These are phyloP conservation scores for Salvia hispanica DNA, from an alignment of 257 asterid species.

Conservation along the genomic window DNA sequence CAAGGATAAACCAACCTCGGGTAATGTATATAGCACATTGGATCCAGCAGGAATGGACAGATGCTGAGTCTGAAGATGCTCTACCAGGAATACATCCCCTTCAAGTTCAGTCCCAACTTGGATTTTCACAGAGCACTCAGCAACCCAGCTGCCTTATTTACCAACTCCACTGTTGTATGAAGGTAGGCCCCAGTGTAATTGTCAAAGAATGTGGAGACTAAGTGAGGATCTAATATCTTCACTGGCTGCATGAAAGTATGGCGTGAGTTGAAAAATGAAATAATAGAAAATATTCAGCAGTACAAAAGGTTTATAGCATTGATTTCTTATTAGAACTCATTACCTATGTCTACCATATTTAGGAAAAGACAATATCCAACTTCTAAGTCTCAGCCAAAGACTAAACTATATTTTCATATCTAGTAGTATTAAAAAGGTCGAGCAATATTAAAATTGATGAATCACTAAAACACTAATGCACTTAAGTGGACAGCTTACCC, in stretches of 20 bases:
- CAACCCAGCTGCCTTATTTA: slow-evolving; percentile 59
- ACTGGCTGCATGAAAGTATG: slow-evolving; percentile 78
- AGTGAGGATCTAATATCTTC: slow-evolving; percentile 92
- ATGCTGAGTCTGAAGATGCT: slow-evolving; percentile 67
- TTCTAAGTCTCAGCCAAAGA: slow-evolving; percentile 20
- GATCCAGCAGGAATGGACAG: slow-evolving; percentile 70
- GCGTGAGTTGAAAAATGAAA: slow-evolving; percentile 37
- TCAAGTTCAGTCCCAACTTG: slow-evolving; percentile 84
- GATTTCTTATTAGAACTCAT: slow-evolving; percentile 4
- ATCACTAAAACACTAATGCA: slow-evolving; percentile 22
- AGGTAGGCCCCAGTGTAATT: slow-evolving; percentile 64
- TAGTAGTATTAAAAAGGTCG: not conserved
- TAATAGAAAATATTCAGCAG: slow-evolving; percentile 11
- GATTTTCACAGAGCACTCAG: slow-evolving; percentile 77
- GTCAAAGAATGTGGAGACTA: slow-evolving; percentile 84
- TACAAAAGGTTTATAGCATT: slow-evolving; percentile 1
- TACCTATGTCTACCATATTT: not conserved
- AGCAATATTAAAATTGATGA: not conserved
- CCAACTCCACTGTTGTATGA: slow-evolving; percentile 74
- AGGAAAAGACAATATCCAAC: slow-evolving; percentile 21
- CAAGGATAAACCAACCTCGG: slow-evolving; percentile 45
- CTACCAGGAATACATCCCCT: slow-evolving; percentile 58
- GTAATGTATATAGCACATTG: slow-evolving; percentile 64
- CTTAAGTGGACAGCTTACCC: slow-evolving; percentile 59
- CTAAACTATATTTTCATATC: slow-evolving; percentile 19